phyloP scores from a whole-genome alignment of 306 rosid species.

The Geum urbanum region DNA sequence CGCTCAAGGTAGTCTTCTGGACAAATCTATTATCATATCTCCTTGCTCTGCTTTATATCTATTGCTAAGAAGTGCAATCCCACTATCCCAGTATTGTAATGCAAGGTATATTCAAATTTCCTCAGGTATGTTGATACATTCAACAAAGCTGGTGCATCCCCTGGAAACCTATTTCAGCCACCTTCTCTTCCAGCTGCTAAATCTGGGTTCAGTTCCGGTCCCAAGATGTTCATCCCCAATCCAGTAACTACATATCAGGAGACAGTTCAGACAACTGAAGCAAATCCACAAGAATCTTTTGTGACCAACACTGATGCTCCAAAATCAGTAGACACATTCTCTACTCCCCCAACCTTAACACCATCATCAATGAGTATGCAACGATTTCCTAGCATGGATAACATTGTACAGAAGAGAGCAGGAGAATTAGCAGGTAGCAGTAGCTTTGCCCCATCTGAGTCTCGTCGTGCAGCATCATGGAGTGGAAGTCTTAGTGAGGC shows the following conservation, averaged over 20 bases:
- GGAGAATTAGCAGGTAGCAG: conserved; percentile 23
- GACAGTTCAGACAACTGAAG: conserved; percentile 31
- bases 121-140: conserved; percentile 81
- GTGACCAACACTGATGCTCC: conserved; percentile 13
- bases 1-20: conserved; percentile 47
- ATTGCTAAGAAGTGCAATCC: neutral
- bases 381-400: conserved; percentile 54
- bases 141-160: conserved; percentile 50
- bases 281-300: conserved; percentile 41
- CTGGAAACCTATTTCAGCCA: conserved; percentile 53
- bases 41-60: neutral
- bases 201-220: conserved; percentile 43
- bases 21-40: neutral
- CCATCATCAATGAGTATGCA: conserved; percentile 25
- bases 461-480: conserved; percentile 71
- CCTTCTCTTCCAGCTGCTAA: conserved; percentile 58
- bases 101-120: conserved; percentile 6
- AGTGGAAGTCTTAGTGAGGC: conserved; percentile 43
- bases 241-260: conserved; percentile 40
- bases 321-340: conserved; percentile 16
- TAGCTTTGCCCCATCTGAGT: conserved; percentile 26
- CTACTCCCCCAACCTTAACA: conserved; percentile 17
- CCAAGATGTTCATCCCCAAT: conserved; percentile 66
- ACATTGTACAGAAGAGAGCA: conserved; percentile 31
- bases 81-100: neutral